A percentile compares a stretch with the other conserved stretches of the same genome.
These are phyloP conservation scores for Neonectria neomacrospora DNA, from an alignment of 2,329 filamentous ascomycete genomes.

Conservation along the genomic window DNA sequence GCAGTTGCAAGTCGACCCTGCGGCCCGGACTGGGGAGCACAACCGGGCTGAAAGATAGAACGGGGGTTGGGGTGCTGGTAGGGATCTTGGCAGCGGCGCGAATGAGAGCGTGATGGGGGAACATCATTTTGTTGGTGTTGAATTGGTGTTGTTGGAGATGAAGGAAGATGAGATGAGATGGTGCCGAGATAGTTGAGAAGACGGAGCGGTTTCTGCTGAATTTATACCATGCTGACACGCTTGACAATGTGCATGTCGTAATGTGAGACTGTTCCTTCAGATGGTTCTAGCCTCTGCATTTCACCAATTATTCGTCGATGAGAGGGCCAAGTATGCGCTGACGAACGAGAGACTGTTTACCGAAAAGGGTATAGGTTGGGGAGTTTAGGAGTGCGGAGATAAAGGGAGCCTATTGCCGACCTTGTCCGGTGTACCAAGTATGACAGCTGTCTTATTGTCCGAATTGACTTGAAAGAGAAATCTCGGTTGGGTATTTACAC, in stretches of 20 bases:
- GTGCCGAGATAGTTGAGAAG: not conserved
- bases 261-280: not conserved
- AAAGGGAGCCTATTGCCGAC: not conserved
- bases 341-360: conserved; percentile 30
- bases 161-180: not conserved
- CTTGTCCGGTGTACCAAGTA: no score
- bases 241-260: not conserved
- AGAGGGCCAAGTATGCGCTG: not conserved
- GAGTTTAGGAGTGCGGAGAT: not conserved
- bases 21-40: conserved; percentile 31
- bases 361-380: conserved; percentile 3
- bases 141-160: not conserved
- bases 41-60: conserved; percentile 41
- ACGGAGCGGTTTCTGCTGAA: not conserved
- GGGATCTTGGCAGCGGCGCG: conserved; percentile 40
- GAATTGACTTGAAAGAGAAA: no score
- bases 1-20: conserved; percentile 40
- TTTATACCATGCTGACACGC: conserved; percentile 27
- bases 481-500: no score
- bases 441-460: no score
- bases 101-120: conserved; percentile 36
- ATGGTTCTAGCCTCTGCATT: not conserved
- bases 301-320: not conserved
- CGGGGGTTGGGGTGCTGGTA: conserved; percentile 29
- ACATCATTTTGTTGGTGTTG: conserved; percentile 34